These are phyloP conservation scores for Pichia sp. DNA, from an alignment of 1,139 yeast genomes.

Conservation along the genomic window DNA sequence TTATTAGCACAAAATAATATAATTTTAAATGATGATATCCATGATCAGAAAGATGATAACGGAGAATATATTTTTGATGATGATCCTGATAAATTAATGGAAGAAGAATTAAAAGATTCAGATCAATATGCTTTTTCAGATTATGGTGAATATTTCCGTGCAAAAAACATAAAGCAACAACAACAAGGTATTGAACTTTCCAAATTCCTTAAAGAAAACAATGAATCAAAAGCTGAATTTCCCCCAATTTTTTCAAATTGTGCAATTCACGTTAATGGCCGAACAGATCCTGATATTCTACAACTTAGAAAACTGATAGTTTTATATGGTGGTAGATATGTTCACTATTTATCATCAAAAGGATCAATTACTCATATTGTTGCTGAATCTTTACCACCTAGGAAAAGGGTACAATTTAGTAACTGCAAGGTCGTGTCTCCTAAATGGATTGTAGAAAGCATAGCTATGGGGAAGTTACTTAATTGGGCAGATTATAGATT, in stretches of 20 bases:
- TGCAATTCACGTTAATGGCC: conserved; percentile 74
- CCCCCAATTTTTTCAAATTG: conserved; percentile 55
- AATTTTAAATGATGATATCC: neutral
- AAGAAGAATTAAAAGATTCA: conserved; percentile 19
- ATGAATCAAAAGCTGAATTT: conserved; percentile 6
- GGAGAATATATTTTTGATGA: neutral
- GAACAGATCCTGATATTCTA: conserved; percentile 69
- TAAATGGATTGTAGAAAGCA: conserved; percentile 70
- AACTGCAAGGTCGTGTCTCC: conserved; percentile 76
- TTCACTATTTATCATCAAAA: conserved; percentile 63
- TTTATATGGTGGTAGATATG: conserved; percentile 72
- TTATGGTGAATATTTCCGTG: conserved; percentile 59
- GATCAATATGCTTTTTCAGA: conserved; percentile 60
- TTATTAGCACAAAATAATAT: conserved; percentile 8
- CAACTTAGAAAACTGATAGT: conserved; percentile 68
- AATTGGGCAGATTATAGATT: conserved; percentile 70
- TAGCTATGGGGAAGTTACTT: conserved; percentile 40
- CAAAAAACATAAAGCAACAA: conserved; percentile 65
- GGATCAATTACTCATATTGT: conserved; percentile 77
- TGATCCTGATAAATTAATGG: conserved; percentile 1
- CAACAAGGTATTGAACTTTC: conserved; percentile 52
- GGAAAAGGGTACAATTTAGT: conserved; percentile 59
- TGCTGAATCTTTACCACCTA: conserved; percentile 72
- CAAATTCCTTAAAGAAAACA: conserved; percentile 41
- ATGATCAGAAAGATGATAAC: neutral